These are phyloP conservation scores for Fusarium humuli DNA, from an alignment of 2,329 filamentous ascomycete species.

Conservation along the genomic window DNA sequence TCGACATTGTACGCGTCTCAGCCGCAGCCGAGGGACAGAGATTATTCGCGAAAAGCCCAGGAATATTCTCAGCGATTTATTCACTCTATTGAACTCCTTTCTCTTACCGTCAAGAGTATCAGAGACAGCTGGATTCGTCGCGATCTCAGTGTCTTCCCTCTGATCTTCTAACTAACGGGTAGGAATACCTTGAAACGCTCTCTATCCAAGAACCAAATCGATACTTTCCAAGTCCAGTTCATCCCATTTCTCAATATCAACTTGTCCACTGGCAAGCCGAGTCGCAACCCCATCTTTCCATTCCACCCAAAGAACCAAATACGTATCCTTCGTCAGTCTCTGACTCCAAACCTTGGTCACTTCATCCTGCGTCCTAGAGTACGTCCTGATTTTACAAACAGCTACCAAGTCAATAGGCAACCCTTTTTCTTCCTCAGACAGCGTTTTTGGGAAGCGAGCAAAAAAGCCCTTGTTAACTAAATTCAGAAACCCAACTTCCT, in stretches of 20 bases:
- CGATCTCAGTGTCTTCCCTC: not conserved
- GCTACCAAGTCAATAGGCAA: not conserved
- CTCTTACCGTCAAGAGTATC: not conserved
- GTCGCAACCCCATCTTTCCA: conserved; percentile 7
- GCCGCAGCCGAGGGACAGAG: not conserved
- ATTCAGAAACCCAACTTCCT: not conserved
- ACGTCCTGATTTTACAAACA: not conserved
- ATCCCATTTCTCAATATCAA: not conserved
- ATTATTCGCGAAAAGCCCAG: not conserved
- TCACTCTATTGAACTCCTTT: not conserved
- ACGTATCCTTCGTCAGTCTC: not conserved
- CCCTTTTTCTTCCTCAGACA: not conserved
- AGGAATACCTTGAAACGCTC: not conserved
- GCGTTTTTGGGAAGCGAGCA: not conserved
- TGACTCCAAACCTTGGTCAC: not conserved
- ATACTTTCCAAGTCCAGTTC: not conserved
- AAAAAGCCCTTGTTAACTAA: not conserved
- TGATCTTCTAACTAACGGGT: not conserved
- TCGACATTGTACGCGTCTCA: not conserved
- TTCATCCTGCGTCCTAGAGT: not conserved
- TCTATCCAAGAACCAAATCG: not conserved
- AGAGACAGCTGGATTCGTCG: not conserved
- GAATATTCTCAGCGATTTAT: not conserved
- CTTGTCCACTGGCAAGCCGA: conserved; percentile 2
- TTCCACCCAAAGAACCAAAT: conserved; percentile 20